Percentiles rank a stretch among this genome's conserved stretches.
phyloP scores from a whole-genome alignment of 2,329 filamentous ascomycete species.

The Sporothrix curviconia region DNA sequence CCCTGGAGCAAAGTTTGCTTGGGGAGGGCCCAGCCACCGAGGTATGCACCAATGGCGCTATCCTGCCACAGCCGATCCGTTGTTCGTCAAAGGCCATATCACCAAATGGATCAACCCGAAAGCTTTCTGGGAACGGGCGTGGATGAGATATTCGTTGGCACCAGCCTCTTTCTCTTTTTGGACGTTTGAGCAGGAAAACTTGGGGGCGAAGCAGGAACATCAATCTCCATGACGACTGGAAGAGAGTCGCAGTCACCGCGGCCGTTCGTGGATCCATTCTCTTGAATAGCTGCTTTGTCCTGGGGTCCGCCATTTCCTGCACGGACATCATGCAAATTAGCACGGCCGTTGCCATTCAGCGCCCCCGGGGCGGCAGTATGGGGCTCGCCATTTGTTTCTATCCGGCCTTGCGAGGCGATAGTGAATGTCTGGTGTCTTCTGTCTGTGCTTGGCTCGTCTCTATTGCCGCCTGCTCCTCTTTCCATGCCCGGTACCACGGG shows the following conservation, averaged over 20 bases:
- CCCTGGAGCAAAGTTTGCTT: slow-evolving; percentile 12
- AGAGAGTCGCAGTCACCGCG: too few relatives aligned
- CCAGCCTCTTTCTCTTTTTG: slow-evolving; percentile 26
- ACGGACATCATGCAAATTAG: too few relatives aligned
- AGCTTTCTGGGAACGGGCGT: background rate
- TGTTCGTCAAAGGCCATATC: background rate
- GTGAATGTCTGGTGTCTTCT: background rate
- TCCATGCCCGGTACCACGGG: slow-evolving; percentile 36
- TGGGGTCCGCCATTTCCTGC: too few relatives aligned
- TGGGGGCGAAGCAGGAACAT: background rate
- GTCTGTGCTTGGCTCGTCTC: background rate
- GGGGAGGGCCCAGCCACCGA: slow-evolving; percentile 29
- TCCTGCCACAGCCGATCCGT: slow-evolving; percentile 8
- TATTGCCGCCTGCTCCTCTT: slow-evolving; percentile 19
- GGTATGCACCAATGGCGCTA: slow-evolving; percentile 26
- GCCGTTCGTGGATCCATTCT: background rate
- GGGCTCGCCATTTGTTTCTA: too few relatives aligned
- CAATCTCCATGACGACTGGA: background rate
- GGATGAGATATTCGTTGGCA: slow-evolving; percentile 21
- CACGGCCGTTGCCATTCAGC: background rate
- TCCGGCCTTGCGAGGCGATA: too few relatives aligned
- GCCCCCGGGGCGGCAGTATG: background rate
- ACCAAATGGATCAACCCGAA: background rate
- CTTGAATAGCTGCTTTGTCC: too few relatives aligned
- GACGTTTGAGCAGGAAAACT: slow-evolving; percentile 11